Conservation (phyloP, 345 rosid species). For the Noccaea bulbosa region DNA sequence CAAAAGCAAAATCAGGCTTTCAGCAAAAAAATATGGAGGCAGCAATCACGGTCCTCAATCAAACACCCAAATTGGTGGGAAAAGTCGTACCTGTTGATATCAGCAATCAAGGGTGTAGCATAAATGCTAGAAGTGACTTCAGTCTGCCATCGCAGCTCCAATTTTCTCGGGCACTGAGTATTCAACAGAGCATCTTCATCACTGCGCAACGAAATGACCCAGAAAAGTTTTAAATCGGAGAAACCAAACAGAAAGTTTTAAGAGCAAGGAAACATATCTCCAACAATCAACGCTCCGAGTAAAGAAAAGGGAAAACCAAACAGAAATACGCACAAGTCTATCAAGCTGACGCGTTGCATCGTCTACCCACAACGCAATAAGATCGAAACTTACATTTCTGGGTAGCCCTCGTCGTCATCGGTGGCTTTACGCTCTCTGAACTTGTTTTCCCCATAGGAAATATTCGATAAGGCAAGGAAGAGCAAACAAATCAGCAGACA, state of each 20-base stretch:
- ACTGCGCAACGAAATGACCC: conserved; percentile 47
- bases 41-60: conserved; percentile 14
- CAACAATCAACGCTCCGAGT: conserved; percentile 24
- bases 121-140: conserved; percentile 98
- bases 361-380: neutral
- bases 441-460: conserved; percentile 59
- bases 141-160: conserved; percentile 98
- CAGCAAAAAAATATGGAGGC: neutral
- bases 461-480: conserved; percentile 31
- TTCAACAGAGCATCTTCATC: conserved; percentile 92
- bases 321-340: neutral
- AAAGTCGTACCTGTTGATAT: conserved; percentile 72
- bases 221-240: neutral
- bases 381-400: conserved; percentile 62
- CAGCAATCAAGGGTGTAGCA: conserved; percentile 93
- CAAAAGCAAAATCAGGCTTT: conserved; percentile 3
- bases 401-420: conserved; percentile 78
- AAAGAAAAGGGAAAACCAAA: neutral
- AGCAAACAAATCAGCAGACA: conserved; percentile 53
- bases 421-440: conserved; percentile 81
- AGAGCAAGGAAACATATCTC: conserved; percentile 2
- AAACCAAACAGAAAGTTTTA: neutral
- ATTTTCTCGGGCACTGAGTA: conserved; percentile 82
- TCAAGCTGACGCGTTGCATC: conserved; percentile 6
- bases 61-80: conserved; percentile 6